Evolutionary conservation across 2,329 filamentous ascomycete species (phyloP), one percentile per base, ranked within the genome.

Genomic region (Kalaharituber pfeilii): DNA sequence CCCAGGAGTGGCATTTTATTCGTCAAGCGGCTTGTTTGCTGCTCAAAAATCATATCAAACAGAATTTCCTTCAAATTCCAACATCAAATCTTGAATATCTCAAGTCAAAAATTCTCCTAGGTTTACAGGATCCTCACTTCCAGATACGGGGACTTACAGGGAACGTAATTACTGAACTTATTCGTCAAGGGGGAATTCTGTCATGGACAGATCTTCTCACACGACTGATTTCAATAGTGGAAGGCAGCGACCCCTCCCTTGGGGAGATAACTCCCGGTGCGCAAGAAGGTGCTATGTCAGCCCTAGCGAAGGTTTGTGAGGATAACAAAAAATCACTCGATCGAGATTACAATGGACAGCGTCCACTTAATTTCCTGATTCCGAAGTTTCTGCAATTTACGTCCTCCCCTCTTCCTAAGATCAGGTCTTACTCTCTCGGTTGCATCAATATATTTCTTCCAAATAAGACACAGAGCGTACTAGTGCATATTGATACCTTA

Each of bases 281-380:
- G 11, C 87, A 95, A 66, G 89, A 98, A 67, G 88, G 88, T 57
- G 88, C 86, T 62, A 94, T 96, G 84, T 80, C 84, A 50, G 88
- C 91, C 49, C 74, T 98, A 68, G 74, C 83, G 67, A 96, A 96
- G 73, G 88, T 98, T 58, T 98, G 91, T 69, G 91, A 98, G 69
- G 91, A 98, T 70, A 95, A 94, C 70, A 81, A 79, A 65, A 86
- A 84, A 66, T 75, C 86, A 56, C 73, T 98, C 53, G 86, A 94
- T 69, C 81, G 82, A 63, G 86, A 94, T 60, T 86, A 94, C 67
- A 81, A 87, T 65, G 86, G 87, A 57, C 82, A 95, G 68, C 78
- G 87, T 54, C 91, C 91, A 1, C 77, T 96, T 57, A 83, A 84
- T 66, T 82, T 87, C 63, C 79, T 98, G 47, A 81, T 96, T 50